These are phyloP conservation scores for Neobulgaria alba DNA, from an alignment of 2,329 filamentous ascomycete genomes.

Conservation along the genomic window DNA sequence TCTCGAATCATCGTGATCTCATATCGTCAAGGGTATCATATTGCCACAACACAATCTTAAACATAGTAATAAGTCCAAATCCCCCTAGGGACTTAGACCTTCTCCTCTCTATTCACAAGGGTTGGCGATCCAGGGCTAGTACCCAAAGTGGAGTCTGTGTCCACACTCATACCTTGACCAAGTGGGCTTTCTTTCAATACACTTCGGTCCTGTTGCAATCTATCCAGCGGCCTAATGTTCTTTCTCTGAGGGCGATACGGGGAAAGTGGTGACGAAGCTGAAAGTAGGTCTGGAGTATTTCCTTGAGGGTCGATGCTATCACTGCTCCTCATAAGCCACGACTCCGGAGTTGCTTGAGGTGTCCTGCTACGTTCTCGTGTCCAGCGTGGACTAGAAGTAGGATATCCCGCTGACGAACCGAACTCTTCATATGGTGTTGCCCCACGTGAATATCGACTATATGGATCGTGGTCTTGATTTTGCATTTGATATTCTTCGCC, in stretches of 20 bases:
- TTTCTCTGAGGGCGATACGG: constrained; percentile 21
- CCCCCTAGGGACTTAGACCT: no score
- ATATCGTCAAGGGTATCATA: background rate
- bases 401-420: constrained; percentile 6
- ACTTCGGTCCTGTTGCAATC: constrained; percentile 14
- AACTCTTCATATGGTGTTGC: constrained; percentile 18
- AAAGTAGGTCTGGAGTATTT: constrained; percentile 8
- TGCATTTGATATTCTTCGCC: constrained; percentile 47
- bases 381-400: constrained; percentile 4
- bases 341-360: constrained; percentile 16
- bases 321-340: constrained; percentile 18
- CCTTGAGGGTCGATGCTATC: constrained; percentile 9
- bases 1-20: no score
- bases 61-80: no score
- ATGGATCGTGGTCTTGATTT: constrained; percentile 29
- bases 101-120: constrained; percentile 10
- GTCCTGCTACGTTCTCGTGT: constrained; percentile 8
- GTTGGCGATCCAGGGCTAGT: constrained; percentile 24
- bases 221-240: constrained; percentile 17
- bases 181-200: constrained; percentile 20
- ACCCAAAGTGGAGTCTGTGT: constrained; percentile 25
- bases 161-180: constrained; percentile 17
- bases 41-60: no score
- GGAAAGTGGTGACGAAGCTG: constrained; percentile 18
- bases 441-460: constrained; percentile 14